Base-by-base conservation (phyloP, 257 asterid species). In the Leonotis leonurus region DNA sequence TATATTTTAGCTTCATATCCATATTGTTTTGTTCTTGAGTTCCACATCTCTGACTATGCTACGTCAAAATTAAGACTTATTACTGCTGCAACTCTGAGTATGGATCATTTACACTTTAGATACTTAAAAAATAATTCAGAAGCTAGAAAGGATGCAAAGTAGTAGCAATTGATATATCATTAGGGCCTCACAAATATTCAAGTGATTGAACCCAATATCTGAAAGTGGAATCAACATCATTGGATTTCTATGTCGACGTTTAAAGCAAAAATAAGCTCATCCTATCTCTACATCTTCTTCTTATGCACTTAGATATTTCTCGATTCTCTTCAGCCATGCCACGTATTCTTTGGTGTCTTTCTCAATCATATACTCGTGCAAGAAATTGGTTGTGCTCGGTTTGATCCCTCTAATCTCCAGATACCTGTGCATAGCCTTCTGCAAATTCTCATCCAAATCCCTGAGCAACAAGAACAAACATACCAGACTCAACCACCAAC, bases 391-490 rank as follows among this genome's bases (percentile, higher is more conserved):
- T 6, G 88, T 70, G 73, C 86, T 82, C 8, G 96, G 84, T 58
- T 78, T 83, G 71, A 90, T 57, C 66, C 96, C 98, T 74, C 94
- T 78, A 3, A 82, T 74, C 79, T 88, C 96, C 56, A 90, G 76
- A 72, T 90, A 90, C 85, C 86, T 85, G 80, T 77, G 86, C 77
- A 90, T 82, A 36, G 88, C 96, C 80, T 82, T 83, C 84, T 88
- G 96, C 81, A 90, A 70, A 75, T 85, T 88, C 75, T 90, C 95
- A 50, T 90, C 98, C 91, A 90, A 80, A 56, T 85, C 89, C 72
- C 95, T 85, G 60, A 13, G 54, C 17, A 45, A 54, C 36, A 44
- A 60, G 25, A 45, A 3, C 56, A 18, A 10, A 9, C 27, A 17
- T 22, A 8, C 14, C 5, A 22, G 43, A 1, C 25, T 13, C 53